A percentile compares a stretch with the other conserved stretches of the same genome.
Conservation (phyloP, 176 grass and related monocot species). For the Oryza nivara region DNA sequence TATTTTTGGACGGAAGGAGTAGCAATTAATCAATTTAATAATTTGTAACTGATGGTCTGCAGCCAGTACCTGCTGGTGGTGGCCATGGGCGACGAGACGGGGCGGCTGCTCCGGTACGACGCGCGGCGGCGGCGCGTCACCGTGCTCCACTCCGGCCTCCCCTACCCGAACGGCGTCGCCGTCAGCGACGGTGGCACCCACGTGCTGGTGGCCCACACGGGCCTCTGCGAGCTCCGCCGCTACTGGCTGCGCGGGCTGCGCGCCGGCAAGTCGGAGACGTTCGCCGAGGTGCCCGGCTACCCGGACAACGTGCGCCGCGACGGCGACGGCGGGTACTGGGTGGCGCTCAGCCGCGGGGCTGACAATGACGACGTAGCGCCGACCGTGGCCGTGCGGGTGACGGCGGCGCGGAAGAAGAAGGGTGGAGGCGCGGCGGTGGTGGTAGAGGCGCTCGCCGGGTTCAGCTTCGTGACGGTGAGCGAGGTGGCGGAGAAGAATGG, state of each 20-base stretch:
- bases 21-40: not conserved
- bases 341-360: conserved; percentile 46
- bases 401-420: not conserved
- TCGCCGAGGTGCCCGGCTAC: conserved; percentile 70
- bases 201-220: conserved; percentile 66
- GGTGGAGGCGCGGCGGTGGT: conserved; percentile 13
- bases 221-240: conserved; percentile 46
- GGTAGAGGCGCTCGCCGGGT: conserved; percentile 48
- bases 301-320: conserved; percentile 77
- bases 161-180: conserved; percentile 74
- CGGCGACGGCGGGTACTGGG: conserved; percentile 65
- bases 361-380: conserved; percentile 16
- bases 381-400: conserved; percentile 46
- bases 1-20: too few species aligned
- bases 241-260: conserved; percentile 68
- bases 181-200: conserved; percentile 53
- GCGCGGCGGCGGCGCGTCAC: conserved; percentile 22
- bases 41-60: not conserved
- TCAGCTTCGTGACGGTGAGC: conserved; percentile 50
- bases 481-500: conserved; percentile 58
- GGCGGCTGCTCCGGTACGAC: conserved; percentile 67
- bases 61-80: conserved; percentile 65
- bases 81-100: conserved; percentile 59
- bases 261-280: conserved; percentile 45
- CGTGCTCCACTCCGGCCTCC: conserved; percentile 55